A percentile compares a stretch with the other conserved stretches of the same genome.
Evolutionary conservation across 257 asterid genomes (phyloP).

Genomic region (Perilla frutescens): DNA sequence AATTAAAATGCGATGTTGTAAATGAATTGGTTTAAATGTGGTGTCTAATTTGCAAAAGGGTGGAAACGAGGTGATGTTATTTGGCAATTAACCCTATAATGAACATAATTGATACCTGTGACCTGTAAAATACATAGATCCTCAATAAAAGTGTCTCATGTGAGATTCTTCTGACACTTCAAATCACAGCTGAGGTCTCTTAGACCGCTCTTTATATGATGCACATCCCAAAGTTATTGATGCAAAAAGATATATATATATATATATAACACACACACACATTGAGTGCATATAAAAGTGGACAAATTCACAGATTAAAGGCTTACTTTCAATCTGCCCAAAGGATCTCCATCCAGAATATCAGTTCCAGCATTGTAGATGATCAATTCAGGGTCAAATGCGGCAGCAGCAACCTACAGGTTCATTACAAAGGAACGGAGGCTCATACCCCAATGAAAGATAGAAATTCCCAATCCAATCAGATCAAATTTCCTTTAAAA

Average conservation of each 20-base stretch:
- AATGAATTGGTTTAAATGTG: no score
- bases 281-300: no score
- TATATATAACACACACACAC: background rate
- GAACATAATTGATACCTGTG: background rate
- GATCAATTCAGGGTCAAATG: conserved; percentile 77
- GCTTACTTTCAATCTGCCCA: conserved; percentile 83
- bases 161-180: background rate
- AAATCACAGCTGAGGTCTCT: conserved; percentile 1
- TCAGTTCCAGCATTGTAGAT: conserved; percentile 97
- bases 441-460: conserved; percentile 23
- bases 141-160: background rate
- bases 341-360: conserved; percentile 91
- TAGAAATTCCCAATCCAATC: background rate
- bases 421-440: conserved; percentile 30
- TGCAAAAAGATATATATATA: background rate
- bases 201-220: conserved; percentile 9
- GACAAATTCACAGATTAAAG: conserved; percentile 26
- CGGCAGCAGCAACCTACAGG: conserved; percentile 66
- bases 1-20: no score
- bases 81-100: background rate
- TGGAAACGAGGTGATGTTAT: no score
- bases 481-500: background rate
- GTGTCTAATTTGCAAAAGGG: no score
- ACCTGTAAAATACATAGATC: background rate
- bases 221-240: conserved; percentile 7